Percentiles rank a stretch among this genome's conserved stretches.
These are phyloP conservation scores for Tolypocladium guangdongense DNA, from an alignment of 2,329 filamentous ascomycete species.

Conservation along the genomic window DNA sequence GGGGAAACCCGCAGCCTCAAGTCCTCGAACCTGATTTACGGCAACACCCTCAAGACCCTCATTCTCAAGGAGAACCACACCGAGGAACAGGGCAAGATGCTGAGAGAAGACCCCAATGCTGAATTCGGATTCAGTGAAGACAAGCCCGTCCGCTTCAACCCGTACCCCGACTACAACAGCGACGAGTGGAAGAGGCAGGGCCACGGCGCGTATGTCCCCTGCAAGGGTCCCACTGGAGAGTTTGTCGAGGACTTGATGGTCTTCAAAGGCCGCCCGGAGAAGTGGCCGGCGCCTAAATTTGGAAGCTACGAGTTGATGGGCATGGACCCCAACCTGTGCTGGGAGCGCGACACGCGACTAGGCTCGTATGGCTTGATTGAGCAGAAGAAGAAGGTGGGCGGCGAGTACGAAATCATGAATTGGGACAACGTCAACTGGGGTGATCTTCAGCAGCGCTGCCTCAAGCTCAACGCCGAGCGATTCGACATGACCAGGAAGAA, in stretches of 20 bases:
- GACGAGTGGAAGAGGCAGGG: slow-evolving; percentile 45
- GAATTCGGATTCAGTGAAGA: slow-evolving; percentile 30
- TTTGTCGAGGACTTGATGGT: slow-evolving; percentile 50
- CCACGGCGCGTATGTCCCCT: slow-evolving; percentile 50
- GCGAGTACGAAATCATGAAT: slow-evolving; percentile 27
- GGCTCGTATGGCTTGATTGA: slow-evolving; percentile 51
- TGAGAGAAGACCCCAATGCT: slow-evolving; percentile 22
- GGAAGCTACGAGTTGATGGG: slow-evolving; percentile 51
- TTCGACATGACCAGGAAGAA: slow-evolving; percentile 35
- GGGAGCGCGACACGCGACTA: slow-evolving; percentile 58
- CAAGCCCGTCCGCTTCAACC: slow-evolving; percentile 50
- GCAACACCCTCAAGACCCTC: slow-evolving; percentile 40
- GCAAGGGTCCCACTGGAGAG: slow-evolving; percentile 52
- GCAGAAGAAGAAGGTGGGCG: slow-evolving; percentile 33
- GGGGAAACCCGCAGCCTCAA: slow-evolving; percentile 21
- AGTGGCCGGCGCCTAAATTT: slow-evolving; percentile 49
- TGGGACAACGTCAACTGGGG: slow-evolving; percentile 64
- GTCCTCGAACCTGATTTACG: slow-evolving; percentile 43
- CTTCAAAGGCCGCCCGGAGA: slow-evolving; percentile 48
- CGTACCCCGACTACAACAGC: slow-evolving; percentile 62
- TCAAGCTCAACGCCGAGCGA: slow-evolving; percentile 53
- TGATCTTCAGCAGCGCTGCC: slow-evolving; percentile 54
- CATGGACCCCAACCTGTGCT: slow-evolving; percentile 53
- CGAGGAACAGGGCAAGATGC: slow-evolving; percentile 16
- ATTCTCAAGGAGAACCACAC: slow-evolving; percentile 26